Base-by-base conservation (phyloP, 768 basidiomycete species). In the Pleurotus ostreatus region DNA sequence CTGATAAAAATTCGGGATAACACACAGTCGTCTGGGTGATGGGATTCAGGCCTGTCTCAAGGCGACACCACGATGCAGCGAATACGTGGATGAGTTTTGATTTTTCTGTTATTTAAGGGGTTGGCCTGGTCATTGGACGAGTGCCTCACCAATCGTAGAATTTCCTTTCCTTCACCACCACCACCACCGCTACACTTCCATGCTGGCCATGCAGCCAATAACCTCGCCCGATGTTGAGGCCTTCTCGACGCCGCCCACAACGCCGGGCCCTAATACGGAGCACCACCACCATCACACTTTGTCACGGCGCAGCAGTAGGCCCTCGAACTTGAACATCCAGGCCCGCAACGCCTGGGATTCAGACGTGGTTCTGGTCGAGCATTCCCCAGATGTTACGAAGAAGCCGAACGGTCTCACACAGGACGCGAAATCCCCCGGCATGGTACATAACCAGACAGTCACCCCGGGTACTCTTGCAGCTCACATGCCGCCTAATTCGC, bases 241-340 rank as follows among this genome's bases (percentile, higher is more conserved):
- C 26, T 77, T 74, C 62, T 73, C 74, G n/a, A 76, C 76, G 12
- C 75, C 75, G 30, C 73, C 74, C 18, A 70, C 72, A 0, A 75
- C 74, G 4, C 75, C 74, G 46, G 66, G 64, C 22, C 63, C 62
- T 23, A 49, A 13, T 34, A 34, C 30, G 11, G 9, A 34, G 30
- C 30, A 34, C 39, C 15, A 20, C 16, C 25, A 45, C 13, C 25
- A 49, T 13, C 54, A 34, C 5, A 75, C 78, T 11, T 63, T 77
- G 25, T 76, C 77, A 7, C 68, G 78, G 37, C 71, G 73, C 51
- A 68, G 60, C 57, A 78, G 74, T 62, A 72, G 75, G 54, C 79
- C 78, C 0, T 69, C 72, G 25, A 78, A 75, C 15, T 69, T 83
- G 43, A 74, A 73, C 53, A 74, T 81, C 55, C 73, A 70, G 47